Evolutionary conservation across 805 yeast genomes (phyloP).

Genomic region (Yamadazyma olivae): DNA sequence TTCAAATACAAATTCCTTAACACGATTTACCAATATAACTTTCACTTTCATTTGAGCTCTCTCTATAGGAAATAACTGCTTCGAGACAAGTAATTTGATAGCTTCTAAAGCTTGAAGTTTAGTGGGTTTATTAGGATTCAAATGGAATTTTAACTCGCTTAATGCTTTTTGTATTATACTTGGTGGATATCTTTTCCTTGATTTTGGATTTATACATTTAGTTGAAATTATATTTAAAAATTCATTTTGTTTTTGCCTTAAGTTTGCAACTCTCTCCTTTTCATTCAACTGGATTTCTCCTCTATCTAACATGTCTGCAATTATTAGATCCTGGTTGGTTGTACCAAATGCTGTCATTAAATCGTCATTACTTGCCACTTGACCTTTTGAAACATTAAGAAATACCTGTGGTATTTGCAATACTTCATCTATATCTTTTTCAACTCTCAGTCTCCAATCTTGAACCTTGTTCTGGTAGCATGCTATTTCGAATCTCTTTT

Average conservation of each 20-base stretch:
- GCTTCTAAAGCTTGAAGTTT: slow-evolving; percentile 92
- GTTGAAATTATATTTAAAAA: slow-evolving; percentile 80
- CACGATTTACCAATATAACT: slow-evolving; percentile 54
- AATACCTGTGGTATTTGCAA: slow-evolving; percentile 95
- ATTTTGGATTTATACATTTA: slow-evolving; percentile 86
- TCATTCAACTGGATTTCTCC: slow-evolving; percentile 96
- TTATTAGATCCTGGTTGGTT: slow-evolving; percentile 69
- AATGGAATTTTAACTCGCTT: slow-evolving; percentile 72
- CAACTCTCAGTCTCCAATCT: slow-evolving; percentile 85
- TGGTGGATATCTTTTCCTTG: slow-evolving; percentile 90
- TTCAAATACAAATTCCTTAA: slow-evolving; percentile 39
- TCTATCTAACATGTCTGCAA: slow-evolving; percentile 76
- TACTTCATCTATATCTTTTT: slow-evolving; percentile 93
- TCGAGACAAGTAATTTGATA: slow-evolving; percentile 68
- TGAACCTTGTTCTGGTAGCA: slow-evolving; percentile 97
- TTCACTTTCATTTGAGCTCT: slow-evolving; percentile 91
- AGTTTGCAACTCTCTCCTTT: slow-evolving; percentile 80
- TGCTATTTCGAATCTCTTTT: slow-evolving; percentile 90
- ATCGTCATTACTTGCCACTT: slow-evolving; percentile 86
- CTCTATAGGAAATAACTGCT: slow-evolving; percentile 88
- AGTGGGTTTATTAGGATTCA: slow-evolving; percentile 69
- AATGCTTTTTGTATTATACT: slow-evolving; percentile 89
- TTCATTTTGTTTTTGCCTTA: slow-evolving; percentile 74
- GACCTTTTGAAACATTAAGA: slow-evolving; percentile 89
- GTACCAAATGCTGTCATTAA: slow-evolving; percentile 70